Percentiles rank a stretch among this genome's conserved stretches.
Evolutionary conservation across 352 stramenopile species (phyloP).

Genomic region (Pythium phragmiticola): DNA sequence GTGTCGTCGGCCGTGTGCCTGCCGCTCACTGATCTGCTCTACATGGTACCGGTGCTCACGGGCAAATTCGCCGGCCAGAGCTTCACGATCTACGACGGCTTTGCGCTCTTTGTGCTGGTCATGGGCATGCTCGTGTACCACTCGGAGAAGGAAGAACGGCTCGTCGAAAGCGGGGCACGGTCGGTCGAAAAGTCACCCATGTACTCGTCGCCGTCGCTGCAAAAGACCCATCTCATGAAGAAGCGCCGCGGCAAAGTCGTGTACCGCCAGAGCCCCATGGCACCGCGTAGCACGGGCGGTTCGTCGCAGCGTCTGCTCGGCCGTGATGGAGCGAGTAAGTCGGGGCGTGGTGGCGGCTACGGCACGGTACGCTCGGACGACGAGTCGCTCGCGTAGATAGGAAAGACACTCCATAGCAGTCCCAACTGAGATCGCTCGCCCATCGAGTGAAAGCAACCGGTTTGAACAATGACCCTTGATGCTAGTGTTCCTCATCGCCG

Average conservation of each 20-base stretch:
- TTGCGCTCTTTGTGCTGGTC: slow-evolving; percentile 84
- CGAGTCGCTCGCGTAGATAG: slow-evolving; percentile 1
- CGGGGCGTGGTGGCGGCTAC: slow-evolving; percentile 35
- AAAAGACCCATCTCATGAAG: slow-evolving; percentile 83
- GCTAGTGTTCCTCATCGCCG: slow-evolving; percentile 5
- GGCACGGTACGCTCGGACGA: slow-evolving; percentile 40
- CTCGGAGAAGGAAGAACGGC: slow-evolving; percentile 83
- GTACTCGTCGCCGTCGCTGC: slow-evolving; percentile 80
- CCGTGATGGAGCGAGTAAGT: slow-evolving; percentile 42
- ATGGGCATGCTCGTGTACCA: slow-evolving; percentile 87
- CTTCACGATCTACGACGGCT: slow-evolving; percentile 89
- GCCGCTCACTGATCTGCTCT: slow-evolving; percentile 80
- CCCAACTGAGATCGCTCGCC: too few relatives aligned
- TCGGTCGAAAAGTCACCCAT: slow-evolving; percentile 85
- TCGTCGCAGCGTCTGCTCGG: slow-evolving; percentile 61
- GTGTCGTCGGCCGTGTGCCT: slow-evolving; percentile 83
- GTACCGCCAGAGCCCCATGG: slow-evolving; percentile 82
- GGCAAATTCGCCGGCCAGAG: slow-evolving; percentile 57
- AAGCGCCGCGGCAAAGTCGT: slow-evolving; percentile 78
- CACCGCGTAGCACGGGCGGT: slow-evolving; percentile 42
- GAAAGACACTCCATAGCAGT: not conserved
- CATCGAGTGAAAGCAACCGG: not conserved
- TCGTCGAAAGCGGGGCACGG: slow-evolving; percentile 34
- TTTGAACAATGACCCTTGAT: not conserved
- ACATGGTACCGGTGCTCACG: slow-evolving; percentile 81